Evolutionary conservation across 495 filamentous ascomycete genomes (phyloP), one percentile per base, ranked within the genome.

Genomic region (Lentithecium fluviatile): DNA sequence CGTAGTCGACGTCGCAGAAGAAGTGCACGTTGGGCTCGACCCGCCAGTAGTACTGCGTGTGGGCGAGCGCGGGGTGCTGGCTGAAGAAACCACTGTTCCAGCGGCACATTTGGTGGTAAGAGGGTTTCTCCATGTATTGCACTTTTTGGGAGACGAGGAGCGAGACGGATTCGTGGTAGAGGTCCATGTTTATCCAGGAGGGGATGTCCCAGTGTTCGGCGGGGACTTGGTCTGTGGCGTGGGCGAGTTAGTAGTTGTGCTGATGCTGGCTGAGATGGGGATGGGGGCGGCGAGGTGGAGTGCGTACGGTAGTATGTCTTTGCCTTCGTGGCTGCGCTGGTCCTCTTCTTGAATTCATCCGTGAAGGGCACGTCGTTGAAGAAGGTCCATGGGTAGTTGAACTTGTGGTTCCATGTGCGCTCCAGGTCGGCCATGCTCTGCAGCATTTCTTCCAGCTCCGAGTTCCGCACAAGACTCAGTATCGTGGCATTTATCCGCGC

Each of bases 371-470:
- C 86, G 70, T 98, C 94, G 76, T 99, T 99, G 79, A 99, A 92
- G 75, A 99, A 97, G 46, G 91, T 97, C 88, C 94, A 99, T 15
- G 95, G 95, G 74, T 97, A 99, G 76, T 99, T 97, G 81, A 97
- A 99, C 71, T 97, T 99, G 77, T 83, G 80, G 71, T 99, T 99
- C 89, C 91, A 99, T 7, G 92, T 97, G 60, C 89, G 76, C 75
- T 99, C 95, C 51, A 97, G 79, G 71, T 97, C 93, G 42, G 75
- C 75, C 87, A 99, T 99, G 6, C 89, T 85, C 66, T 85, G 82
- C 24, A 99, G 73, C 80, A 97, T 86, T 13, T 87, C 89, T 23
- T 84, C 72, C 8, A 97, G 69, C 76, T 99, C 95, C 65, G 87
- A 83, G 68, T 99, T 97, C 51, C 95, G 85, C 38, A 97, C 95